phyloP scores from a whole-genome alignment of 768 basidiomycete species.

The Podaxis mareebaensis region DNA sequence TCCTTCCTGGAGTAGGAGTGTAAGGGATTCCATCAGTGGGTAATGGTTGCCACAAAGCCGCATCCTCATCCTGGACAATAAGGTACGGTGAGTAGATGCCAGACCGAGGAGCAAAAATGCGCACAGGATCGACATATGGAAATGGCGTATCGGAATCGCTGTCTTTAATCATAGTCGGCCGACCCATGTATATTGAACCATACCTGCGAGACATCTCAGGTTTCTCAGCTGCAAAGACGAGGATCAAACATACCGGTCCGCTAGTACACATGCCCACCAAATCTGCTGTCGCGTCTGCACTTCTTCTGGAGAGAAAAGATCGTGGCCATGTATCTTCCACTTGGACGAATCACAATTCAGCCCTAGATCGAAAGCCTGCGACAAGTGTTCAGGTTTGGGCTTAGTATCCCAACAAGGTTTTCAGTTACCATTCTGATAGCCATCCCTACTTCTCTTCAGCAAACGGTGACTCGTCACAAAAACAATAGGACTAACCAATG shows the following conservation, averaged over 20 bases:
- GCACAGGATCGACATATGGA: slow-evolving; percentile 56
- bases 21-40: slow-evolving; percentile 43
- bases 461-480: slow-evolving; percentile 5
- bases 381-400: slow-evolving; percentile 4
- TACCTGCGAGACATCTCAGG: slow-evolving; percentile 36
- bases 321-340: slow-evolving; percentile 66
- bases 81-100: slow-evolving; percentile 7
- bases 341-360: slow-evolving; percentile 76
- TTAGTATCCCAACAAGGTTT: slow-evolving; percentile 23
- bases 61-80: slow-evolving; percentile 54
- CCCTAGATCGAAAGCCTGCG: slow-evolving; percentile 76
- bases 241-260: slow-evolving; percentile 57
- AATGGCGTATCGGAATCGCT: slow-evolving; percentile 68
- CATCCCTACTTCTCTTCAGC: slow-evolving; percentile 21
- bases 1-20: slow-evolving; percentile 44
- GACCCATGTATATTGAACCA: slow-evolving; percentile 75
- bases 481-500: slow-evolving; percentile 47
- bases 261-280: slow-evolving; percentile 77
- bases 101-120: slow-evolving; percentile 17
- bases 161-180: slow-evolving; percentile 68
- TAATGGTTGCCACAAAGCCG: slow-evolving; percentile 53
- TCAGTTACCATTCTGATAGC: slow-evolving; percentile 32
- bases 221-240: background rate
- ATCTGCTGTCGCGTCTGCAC: slow-evolving; percentile 73
- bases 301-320: slow-evolving; percentile 65